Conservation (phyloP, 805 yeast genomes). For the Suhomyces sp. region DNA sequence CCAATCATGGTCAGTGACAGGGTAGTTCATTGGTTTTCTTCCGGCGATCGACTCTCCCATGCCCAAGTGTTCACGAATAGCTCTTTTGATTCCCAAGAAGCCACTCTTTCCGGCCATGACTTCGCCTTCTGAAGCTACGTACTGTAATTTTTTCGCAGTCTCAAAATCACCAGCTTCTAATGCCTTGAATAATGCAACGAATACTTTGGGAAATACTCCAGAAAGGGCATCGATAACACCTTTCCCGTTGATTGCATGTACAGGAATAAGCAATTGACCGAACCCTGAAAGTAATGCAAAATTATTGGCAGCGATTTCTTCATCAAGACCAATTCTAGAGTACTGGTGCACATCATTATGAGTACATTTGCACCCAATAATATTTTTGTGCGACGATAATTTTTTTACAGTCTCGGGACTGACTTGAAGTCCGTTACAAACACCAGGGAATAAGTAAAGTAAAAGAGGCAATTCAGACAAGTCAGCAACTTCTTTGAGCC, state of each 20-base stretch:
- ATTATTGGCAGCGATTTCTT: constrained; percentile 32
- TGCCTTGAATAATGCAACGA: constrained; percentile 40
- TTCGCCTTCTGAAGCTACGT: constrained; percentile 44
- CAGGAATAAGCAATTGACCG: constrained; percentile 51
- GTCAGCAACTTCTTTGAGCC: constrained; percentile 45
- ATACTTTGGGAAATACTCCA: constrained; percentile 52
- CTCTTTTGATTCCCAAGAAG: constrained; percentile 48
- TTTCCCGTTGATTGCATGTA: constrained; percentile 43
- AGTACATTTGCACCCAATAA: constrained; percentile 52
- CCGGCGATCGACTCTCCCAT: constrained; percentile 46
- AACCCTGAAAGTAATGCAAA: constrained; percentile 49
- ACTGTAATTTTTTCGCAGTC: constrained; percentile 44
- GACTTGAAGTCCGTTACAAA: constrained; percentile 40
- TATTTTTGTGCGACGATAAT: constrained; percentile 45
- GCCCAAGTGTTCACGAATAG: constrained; percentile 34
- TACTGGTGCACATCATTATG: constrained; percentile 51
- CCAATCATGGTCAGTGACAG: constrained; percentile 11
- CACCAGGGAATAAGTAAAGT: constrained; percentile 51
- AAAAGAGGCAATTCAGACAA: constrained; percentile 41
- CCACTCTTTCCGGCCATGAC: constrained; percentile 42
- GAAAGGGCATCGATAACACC: constrained; percentile 54
- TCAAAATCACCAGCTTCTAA: constrained; percentile 37
- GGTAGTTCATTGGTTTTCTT: constrained; percentile 47
- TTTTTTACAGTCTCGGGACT: constrained; percentile 37
- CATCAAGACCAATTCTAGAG: constrained; percentile 43